Percentiles rank a stretch among this genome's conserved stretches.
These are phyloP conservation scores for Mortierella alpina DNA, from an alignment of 192 early-diverging fungal species.

Conservation along the genomic window DNA sequence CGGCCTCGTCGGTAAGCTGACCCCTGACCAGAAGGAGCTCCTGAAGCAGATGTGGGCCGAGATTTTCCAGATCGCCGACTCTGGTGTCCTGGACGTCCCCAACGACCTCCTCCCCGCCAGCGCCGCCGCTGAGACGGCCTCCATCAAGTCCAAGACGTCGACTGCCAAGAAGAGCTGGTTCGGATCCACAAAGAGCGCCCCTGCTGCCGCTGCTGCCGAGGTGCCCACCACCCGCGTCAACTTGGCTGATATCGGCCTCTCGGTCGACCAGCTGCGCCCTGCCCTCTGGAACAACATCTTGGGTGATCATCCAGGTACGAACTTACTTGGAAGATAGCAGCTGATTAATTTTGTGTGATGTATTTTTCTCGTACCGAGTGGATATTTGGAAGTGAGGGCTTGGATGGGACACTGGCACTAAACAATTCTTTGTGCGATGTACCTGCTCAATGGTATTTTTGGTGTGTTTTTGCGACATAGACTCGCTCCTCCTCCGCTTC, in stretches of 20 bases:
- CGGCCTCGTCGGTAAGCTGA: slow-evolving; percentile 47
- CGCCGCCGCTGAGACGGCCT: slow-evolving; percentile 16
- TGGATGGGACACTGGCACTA: background rate
- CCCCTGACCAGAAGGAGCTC: slow-evolving; percentile 46
- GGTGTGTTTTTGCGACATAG: slow-evolving; percentile 24
- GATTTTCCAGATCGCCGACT: slow-evolving; percentile 37
- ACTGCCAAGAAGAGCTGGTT: slow-evolving; percentile 49
- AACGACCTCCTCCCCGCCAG: slow-evolving; percentile 2
- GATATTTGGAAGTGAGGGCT: background rate
- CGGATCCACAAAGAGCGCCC: slow-evolving; percentile 18
- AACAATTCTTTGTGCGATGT: background rate
- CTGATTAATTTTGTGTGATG: slow-evolving; percentile 9
- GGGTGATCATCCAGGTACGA: slow-evolving; percentile 48
- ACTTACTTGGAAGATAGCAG: background rate
- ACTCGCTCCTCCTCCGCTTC: slow-evolving; percentile 82
- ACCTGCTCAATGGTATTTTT: slow-evolving; percentile 56
- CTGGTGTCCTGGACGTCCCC: background rate
- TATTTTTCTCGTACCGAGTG: background rate
- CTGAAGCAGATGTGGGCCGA: slow-evolving; percentile 51
- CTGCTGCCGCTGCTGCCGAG: slow-evolving; percentile 16
- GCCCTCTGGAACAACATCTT: slow-evolving; percentile 53
- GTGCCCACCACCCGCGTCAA: slow-evolving; percentile 18
- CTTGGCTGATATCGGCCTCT: slow-evolving; percentile 33
- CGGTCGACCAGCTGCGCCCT: slow-evolving; percentile 31
- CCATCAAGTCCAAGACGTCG: slow-evolving; percentile 33